These are phyloP conservation scores for Candida nemodendra DNA, from an alignment of 805 yeast genomes.

Conservation along the genomic window DNA sequence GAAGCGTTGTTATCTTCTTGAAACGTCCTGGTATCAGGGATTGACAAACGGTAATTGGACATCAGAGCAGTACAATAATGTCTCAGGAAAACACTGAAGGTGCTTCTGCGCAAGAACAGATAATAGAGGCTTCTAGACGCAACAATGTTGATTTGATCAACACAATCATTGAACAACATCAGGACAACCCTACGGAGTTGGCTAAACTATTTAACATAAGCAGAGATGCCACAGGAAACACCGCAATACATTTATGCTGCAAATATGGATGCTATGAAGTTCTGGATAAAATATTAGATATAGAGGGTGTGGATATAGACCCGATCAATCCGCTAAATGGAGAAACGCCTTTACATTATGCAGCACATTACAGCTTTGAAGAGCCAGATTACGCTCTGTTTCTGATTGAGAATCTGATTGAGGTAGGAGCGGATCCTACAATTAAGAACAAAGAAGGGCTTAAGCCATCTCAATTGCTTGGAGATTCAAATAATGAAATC, in stretches of 20 bases:
- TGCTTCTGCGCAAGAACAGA: slow-evolving; percentile 74
- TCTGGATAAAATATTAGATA: slow-evolving; percentile 76
- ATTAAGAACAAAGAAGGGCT: slow-evolving; percentile 58
- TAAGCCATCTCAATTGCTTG: slow-evolving; percentile 68
- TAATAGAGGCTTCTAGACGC: slow-evolving; percentile 84
- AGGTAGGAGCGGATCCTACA: slow-evolving; percentile 86
- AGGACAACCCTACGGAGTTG: slow-evolving; percentile 37
- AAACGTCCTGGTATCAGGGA: not conserved
- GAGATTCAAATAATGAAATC: slow-evolving; percentile 54
- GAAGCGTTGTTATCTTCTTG: not conserved
- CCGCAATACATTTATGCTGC: slow-evolving; percentile 81
- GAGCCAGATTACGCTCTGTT: slow-evolving; percentile 86
- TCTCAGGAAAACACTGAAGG: slow-evolving; percentile 44
- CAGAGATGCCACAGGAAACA: slow-evolving; percentile 73
- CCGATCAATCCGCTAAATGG: slow-evolving; percentile 70
- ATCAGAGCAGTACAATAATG: slow-evolving; percentile 2
- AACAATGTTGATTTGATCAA: slow-evolving; percentile 77
- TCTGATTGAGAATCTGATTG: slow-evolving; percentile 75
- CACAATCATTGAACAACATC: slow-evolving; percentile 42
- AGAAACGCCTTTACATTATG: slow-evolving; percentile 86
- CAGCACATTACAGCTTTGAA: slow-evolving; percentile 70
- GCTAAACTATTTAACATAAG: slow-evolving; percentile 62
- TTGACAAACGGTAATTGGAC: not conserved
- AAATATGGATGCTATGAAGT: slow-evolving; percentile 83
- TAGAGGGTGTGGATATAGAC: slow-evolving; percentile 88